Base-by-base conservation (phyloP, 192 early-diverging fungal genomes). In the Irineochytrium annulatum region DNA sequence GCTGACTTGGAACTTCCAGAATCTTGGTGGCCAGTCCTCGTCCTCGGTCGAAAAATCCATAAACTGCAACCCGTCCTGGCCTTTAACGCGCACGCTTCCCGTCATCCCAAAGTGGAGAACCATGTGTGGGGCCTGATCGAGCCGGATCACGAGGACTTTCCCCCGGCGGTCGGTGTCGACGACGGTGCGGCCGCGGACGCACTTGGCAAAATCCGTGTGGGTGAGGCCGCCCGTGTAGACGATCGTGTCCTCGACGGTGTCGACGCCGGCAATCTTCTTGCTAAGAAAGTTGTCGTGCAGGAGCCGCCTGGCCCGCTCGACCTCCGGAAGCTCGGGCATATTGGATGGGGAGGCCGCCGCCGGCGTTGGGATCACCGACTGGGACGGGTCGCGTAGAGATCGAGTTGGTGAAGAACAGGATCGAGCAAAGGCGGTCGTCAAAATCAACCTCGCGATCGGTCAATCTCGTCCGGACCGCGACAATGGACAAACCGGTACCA, bases 241-340 rank as follows among this genome's bases (percentile, higher is more conserved):
- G 34, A 76, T 71, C 0, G 63, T 54, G 24, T 69, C 63, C 2
- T 26, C 31, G 22, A 59, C 57, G 2, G 43, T 63, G 17, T 65
- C 63, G 52, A 83, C 79, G 3, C 46, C 31, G 0, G 63, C 53
- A 39, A 90, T 80, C 34, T 65, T 71, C 35, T 74, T 67, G 35
- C 78, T 76, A 4, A 88, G 51, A 52, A 73, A 70, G 24, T 74
- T 64, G 22, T 59, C 59, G 45, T 89, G 77, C 34, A 86, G 60
- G 46, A 77, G 71, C 39, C 67, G 63, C 22, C 89, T 72, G 22
- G 81, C 85, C 11, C 76, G 76, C 72, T 93, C 89, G 20, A 89
- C 88, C 54, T 89, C 82, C 13, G 81, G 83, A 29, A 87, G 77
- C 60, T 89, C 87, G 1, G 87, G 86, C 87, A 89, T 87, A n/a